Conservation (phyloP, 257 asterid genomes). For the Nicotiana sylvestris region DNA sequence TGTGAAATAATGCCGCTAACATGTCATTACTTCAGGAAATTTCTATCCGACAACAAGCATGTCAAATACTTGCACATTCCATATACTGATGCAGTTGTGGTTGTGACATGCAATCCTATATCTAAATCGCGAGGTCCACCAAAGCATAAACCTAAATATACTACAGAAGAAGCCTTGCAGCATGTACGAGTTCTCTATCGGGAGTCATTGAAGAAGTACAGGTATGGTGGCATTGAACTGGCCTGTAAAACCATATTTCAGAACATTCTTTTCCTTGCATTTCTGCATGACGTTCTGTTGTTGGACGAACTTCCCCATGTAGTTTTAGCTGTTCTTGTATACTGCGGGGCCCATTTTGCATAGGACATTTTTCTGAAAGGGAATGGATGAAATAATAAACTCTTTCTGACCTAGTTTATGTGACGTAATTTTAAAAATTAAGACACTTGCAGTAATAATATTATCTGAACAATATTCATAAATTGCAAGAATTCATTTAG, state of each 20-base stretch:
- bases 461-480: neutral
- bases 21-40: constrained; percentile 56
- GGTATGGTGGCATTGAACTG: constrained; percentile 32
- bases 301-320: neutral
- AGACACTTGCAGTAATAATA: neutral
- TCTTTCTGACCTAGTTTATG: neutral
- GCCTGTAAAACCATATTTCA: neutral
- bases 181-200: constrained; percentile 65
- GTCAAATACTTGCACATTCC: constrained; percentile 88
- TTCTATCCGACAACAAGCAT: constrained; percentile 86
- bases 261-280: neutral
- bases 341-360: neutral
- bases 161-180: constrained; percentile 71
- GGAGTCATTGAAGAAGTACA: constrained; percentile 56
- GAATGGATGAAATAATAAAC: neutral
- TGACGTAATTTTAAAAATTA: neutral
- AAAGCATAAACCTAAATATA: constrained; percentile 63
- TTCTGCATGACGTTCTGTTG: neutral
- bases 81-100: constrained; percentile 83
- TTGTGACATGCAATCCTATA: constrained; percentile 85
- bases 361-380: neutral
- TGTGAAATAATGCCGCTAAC: neutral
- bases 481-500: neutral
- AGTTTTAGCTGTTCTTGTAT: neutral
- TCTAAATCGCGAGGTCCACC: constrained; percentile 74